These are phyloP conservation scores for Rhizomucor pusillus DNA, from an alignment of 371 early-diverging fungal genomes.

Conservation along the genomic window DNA sequence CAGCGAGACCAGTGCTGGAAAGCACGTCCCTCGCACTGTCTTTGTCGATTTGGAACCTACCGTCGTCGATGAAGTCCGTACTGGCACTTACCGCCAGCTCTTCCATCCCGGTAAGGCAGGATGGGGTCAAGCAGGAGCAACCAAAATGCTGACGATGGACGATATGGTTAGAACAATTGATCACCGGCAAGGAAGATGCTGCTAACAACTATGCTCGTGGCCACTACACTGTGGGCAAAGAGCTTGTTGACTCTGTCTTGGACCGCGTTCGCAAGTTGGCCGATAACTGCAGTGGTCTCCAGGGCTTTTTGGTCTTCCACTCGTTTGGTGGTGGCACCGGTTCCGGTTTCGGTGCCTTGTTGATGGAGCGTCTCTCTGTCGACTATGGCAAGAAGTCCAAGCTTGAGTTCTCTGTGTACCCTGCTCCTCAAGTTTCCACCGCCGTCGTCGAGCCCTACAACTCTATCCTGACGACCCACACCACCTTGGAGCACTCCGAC, in stretches of 20 bases:
- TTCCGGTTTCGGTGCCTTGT: slow-evolving; percentile 97
- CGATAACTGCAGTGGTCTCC: slow-evolving; percentile 97
- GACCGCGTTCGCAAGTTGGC: slow-evolving; percentile 98
- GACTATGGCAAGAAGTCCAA: slow-evolving; percentile 99
- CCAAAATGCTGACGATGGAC: not conserved
- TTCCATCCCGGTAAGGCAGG: slow-evolving; percentile 96
- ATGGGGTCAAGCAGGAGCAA: slow-evolving; percentile 73
- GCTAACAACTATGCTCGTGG: slow-evolving; percentile 99
- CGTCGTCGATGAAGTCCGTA: slow-evolving; percentile 97
- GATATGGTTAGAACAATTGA: slow-evolving; percentile 76
- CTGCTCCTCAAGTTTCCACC: slow-evolving; percentile 97
- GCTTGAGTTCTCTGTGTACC: slow-evolving; percentile 98
- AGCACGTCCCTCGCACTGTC: slow-evolving; percentile 97
- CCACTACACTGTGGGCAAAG: slow-evolving; percentile 99
- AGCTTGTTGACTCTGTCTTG: slow-evolving; percentile 94
- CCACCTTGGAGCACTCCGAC: slow-evolving; percentile 95
- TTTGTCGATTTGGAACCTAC: slow-evolving; percentile 98
- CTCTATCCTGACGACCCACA: slow-evolving; percentile 94
- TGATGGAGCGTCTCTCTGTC: slow-evolving; percentile 93
- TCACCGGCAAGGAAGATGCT: slow-evolving; percentile 99
- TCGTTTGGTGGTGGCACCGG: slow-evolving; percentile 99
- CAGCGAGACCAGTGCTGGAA: slow-evolving; percentile 93
- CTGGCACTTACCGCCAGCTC: slow-evolving; percentile 94
- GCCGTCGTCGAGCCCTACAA: slow-evolving; percentile 99
- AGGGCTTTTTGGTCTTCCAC: slow-evolving; percentile 98